Conservation (phyloP, 2,329 filamentous ascomycete genomes). For the Fusarium robinianum region DNA sequence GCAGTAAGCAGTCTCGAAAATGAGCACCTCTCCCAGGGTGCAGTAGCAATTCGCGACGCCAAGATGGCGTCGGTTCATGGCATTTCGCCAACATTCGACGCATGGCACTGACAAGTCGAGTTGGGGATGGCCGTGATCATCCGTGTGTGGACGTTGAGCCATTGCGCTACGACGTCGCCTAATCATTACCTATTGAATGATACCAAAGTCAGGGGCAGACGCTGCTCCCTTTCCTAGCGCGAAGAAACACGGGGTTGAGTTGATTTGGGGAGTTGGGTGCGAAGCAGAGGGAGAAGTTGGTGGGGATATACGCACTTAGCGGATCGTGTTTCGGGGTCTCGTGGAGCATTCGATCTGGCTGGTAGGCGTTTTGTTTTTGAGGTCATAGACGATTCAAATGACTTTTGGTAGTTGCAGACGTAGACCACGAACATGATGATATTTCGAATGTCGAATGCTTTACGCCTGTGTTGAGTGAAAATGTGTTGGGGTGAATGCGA, state of each 20-base stretch:
- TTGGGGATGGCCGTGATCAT: constrained; percentile 12
- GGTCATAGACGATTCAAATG: constrained; percentile 47
- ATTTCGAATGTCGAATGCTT: too few relatives aligned
- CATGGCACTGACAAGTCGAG: constrained; percentile 9
- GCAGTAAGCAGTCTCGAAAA: constrained; percentile 63
- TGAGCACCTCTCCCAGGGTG: constrained; percentile 10
- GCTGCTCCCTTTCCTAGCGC: constrained; percentile 2
- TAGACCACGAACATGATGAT: constrained; percentile 42
- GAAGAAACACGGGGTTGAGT: constrained; percentile 11
- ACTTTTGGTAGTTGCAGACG: constrained; percentile 41
- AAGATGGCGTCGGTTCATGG: constrained; percentile 22
- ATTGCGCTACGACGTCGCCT: constrained; percentile 23
- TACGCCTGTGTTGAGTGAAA: too few relatives aligned
- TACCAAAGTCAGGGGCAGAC: constrained; percentile 33
- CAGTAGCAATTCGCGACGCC: constrained; percentile 26
- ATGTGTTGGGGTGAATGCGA: not conserved
- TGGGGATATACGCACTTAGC: constrained; percentile 24
- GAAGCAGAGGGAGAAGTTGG: constrained; percentile 15
- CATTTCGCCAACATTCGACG: constrained; percentile 9
- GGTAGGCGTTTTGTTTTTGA: constrained; percentile 47
- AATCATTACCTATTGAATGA: constrained; percentile 35
- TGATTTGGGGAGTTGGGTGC: constrained; percentile 10
- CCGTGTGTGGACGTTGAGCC: constrained; percentile 27
- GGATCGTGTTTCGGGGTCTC: constrained; percentile 30
- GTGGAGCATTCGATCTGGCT: constrained; percentile 42